Percentiles rank a stretch among this genome's conserved stretches.
phyloP scores from a whole-genome alignment of 768 basidiomycete species.

The Udeniomyces megalosporus region DNA sequence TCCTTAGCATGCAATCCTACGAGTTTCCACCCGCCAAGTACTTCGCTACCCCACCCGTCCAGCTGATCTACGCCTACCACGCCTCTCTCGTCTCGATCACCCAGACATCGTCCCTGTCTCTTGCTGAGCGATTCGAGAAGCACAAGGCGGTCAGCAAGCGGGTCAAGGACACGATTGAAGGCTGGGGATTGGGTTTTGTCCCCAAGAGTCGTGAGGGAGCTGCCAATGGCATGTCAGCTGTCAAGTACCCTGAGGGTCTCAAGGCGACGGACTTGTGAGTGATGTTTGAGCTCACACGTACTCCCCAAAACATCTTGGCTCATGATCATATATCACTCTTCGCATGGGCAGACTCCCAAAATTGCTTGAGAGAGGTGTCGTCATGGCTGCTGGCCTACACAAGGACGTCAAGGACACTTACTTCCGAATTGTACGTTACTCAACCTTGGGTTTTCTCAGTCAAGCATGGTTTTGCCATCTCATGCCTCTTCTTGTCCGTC shows the following conservation, averaged over 20 bases:
- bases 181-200: constrained; percentile 58
- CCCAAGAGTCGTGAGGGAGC: constrained; percentile 45
- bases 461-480: too few species aligned
- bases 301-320: neutral
- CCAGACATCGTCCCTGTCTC: constrained; percentile 37
- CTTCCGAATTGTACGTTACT: constrained; percentile 83
- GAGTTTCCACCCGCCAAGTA: constrained; percentile 66
- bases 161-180: constrained; percentile 49
- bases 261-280: constrained; percentile 46
- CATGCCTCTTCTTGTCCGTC: too few species aligned
- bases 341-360: neutral
- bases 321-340: neutral
- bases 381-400: constrained; percentile 80
- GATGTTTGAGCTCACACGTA: neutral
- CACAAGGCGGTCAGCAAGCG: constrained; percentile 54
- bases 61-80: constrained; percentile 81
- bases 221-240: constrained; percentile 89
- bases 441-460: too few species aligned
- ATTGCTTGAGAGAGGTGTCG: constrained; percentile 37
- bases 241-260: constrained; percentile 75
- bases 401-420: constrained; percentile 74
- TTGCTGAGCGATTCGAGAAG: constrained; percentile 58
- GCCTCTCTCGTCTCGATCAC: constrained; percentile 63
- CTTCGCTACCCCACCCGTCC: constrained; percentile 87
- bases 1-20: constrained; percentile 69